These are phyloP conservation scores for Vaccinium darrowii DNA, from an alignment of 148 eudicot genomes.

Conservation along the genomic window DNA sequence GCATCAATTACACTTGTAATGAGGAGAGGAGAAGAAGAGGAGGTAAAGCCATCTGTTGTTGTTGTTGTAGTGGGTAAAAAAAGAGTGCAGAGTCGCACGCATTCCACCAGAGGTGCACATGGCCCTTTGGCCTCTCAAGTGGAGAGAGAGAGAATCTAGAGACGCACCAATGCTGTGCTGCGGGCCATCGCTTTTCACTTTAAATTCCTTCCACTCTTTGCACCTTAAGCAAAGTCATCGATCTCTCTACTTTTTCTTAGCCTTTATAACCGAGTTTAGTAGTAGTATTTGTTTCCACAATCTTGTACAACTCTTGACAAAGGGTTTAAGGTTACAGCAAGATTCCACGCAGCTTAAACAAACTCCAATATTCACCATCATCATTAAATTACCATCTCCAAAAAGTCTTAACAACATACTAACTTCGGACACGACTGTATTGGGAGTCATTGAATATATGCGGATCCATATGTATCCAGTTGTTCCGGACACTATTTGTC, in stretches of 20 bases:
- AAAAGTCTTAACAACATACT: no score
- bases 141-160: slow-evolving; percentile 13
- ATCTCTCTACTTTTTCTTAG: slow-evolving; percentile 7
- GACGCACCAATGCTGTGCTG: slow-evolving; percentile 16
- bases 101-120: slow-evolving; percentile 3
- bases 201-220: background rate
- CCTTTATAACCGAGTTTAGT: slow-evolving; percentile 4
- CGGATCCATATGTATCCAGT: no score
- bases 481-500: no score
- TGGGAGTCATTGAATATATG: no score
- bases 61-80: background rate
- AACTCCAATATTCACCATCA: no score
- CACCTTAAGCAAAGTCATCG: no score
- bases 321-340: slow-evolving; percentile 12
- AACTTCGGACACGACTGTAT: no score
- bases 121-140: background rate
- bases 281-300: background rate
- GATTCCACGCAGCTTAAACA: slow-evolving; percentile 12
- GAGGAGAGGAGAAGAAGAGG: no score
- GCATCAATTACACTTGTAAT: background rate
- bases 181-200: slow-evolving; percentile 32
- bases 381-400: background rate
- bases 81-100: background rate
- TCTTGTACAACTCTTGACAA: background rate
- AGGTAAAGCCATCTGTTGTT: background rate